These are phyloP conservation scores for Taiwanofungus camphoratus DNA, from an alignment of 1,284 basidiomycete species.

Conservation along the genomic window DNA sequence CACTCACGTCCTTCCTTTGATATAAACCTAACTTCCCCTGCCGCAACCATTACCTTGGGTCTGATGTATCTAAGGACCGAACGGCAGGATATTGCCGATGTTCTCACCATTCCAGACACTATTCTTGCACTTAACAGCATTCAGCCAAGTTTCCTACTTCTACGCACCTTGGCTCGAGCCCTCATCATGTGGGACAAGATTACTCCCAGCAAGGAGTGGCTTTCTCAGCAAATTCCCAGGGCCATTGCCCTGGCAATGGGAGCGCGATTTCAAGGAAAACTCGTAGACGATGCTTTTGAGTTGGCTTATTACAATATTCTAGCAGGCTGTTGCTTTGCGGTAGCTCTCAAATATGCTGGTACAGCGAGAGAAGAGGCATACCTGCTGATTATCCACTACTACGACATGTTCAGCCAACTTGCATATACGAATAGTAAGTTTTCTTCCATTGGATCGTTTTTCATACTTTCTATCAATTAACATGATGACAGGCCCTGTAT, in stretches of 20 bases:
- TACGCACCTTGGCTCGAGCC: conserved; percentile 73
- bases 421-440: conserved; percentile 58
- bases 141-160: conserved; percentile 82
- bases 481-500: conserved; percentile 54
- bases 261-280: conserved; percentile 41
- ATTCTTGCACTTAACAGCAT: conserved; percentile 76
- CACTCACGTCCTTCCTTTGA: conserved; percentile 57
- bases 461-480: conserved; percentile 3
- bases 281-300: conserved; percentile 73
- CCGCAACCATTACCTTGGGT: conserved; percentile 86
- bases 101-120: conserved; percentile 80
- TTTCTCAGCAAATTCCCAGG: conserved; percentile 68
- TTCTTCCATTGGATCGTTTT: not conserved
- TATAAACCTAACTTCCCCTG: conserved; percentile 83
- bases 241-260: conserved; percentile 62
- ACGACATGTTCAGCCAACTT: conserved; percentile 70
- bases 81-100: conserved; percentile 78
- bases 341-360: conserved; percentile 92
- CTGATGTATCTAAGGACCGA: conserved; percentile 89
- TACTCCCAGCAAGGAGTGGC: conserved; percentile 71
- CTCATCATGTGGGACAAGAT: conserved; percentile 90
- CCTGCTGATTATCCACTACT: conserved; percentile 73
- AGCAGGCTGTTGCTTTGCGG: conserved; percentile 86
- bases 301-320: conserved; percentile 87
- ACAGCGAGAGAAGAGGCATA: conserved; percentile 87